Base-by-base conservation (phyloP, 192 early-diverging fungal species). In the Dispira parvispora region DNA sequence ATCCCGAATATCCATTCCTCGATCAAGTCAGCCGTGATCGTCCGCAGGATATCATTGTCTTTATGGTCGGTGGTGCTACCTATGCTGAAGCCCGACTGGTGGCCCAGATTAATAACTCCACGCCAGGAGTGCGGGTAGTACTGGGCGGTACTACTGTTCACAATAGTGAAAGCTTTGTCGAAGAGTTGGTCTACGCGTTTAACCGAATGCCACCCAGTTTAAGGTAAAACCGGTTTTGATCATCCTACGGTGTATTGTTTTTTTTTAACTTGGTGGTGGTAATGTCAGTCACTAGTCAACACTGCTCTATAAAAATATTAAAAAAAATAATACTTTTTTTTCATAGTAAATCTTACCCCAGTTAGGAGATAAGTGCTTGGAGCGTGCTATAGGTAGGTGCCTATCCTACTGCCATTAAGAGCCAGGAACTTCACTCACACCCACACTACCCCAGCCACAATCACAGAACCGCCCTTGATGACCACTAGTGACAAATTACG, bases 31-130 rank as follows among this genome's bases (percentile, higher is more conserved):
- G 64, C 62, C 65, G 69, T 56, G 61, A 71, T 67, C 57, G 88
- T 66, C 93, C 92, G 46, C 92, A 96, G 63, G 94, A 97, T 69
- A 81, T 97, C 45, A 89, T 99, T 60, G 80, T 97, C 18, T 97
- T 99, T 75, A 87, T 99, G 58, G 78, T 95, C 52, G 96, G 96
- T 26, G 96, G 96, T n/a, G 80, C 81, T 1, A 99, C 94, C 0
- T 88, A 88, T 71, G 93, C 92, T 49, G 96, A 99, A 64, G 90
- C 92, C 16, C 72, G 84, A 47, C 88, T 90, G 64, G 80, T 97
- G 50, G 75, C 84, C 44, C 83, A 87, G 76, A 71, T 99, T 5
- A 98, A 96, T 70, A 61, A 61, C 46, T 49, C 78, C 8, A 82
- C 76, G 12, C 82, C 89, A 20, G 91, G 89, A 25, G 78, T 88